Base-by-base conservation (phyloP, 306 rosid genomes). In the Pyrus communis region DNA sequence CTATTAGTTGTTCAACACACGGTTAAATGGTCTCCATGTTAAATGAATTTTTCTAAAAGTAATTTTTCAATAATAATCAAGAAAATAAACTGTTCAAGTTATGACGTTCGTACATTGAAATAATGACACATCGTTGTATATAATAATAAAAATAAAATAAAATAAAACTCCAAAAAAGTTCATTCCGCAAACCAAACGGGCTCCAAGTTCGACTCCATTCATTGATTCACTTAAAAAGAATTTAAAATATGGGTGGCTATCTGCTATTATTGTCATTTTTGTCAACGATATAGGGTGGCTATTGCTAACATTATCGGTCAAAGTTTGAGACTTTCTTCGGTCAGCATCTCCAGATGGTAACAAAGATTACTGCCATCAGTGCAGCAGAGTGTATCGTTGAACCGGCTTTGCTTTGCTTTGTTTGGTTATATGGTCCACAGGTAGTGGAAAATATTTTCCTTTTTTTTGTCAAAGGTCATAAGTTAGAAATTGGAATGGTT, bases 391-490 rank as follows among this genome's bases (percentile, higher is more conserved):
- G 5, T 65, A 8, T 40, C 33, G 65, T 73, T 60, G 62, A 71
- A 60, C 67, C 67, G 33, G 12, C 61, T 12, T 7, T 61, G n/a
- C 69, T 3, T 58, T 11, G 59, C 8, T 66, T 21, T 13, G 49
- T 71, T 38, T 19, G 69, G 76, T 49, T 66, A 9, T 66, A 9
- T 4, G 43, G 61, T 78, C 85, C 76, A 74, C 51, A 61, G 2
- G 2, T 18, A 22, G 46, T 42, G 74, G 30, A 73, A 55, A 43
- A 21, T 63, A 19, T 23, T 69, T 70, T n/a, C 55, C 57, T 10
- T 8, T 31, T 52, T 71, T 33, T 70, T 1, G 77, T 78, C 77
- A 82, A 82, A 55, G 61, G 67, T 66, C 78, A 18, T 35, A 27
- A 23, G 46, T 61, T 49, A 66, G 42, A 63, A 63, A 60, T 25